Conservation (phyloP, 345 rosid genomes). For the Boechera retrofracta region DNA sequence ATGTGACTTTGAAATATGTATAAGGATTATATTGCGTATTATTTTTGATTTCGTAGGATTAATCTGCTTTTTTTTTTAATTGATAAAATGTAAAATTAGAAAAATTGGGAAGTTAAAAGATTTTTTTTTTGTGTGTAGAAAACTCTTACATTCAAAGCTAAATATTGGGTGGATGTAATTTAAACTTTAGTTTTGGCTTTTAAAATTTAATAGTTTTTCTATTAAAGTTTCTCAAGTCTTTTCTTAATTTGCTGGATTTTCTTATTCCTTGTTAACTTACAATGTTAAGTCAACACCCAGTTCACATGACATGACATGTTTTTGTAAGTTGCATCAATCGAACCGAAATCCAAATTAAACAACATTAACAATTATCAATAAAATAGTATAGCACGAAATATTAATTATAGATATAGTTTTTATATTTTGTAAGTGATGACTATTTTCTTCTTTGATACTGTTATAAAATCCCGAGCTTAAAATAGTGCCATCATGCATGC, state of each 20-base stretch:
- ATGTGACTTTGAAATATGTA: too few species aligned
- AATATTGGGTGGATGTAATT: neutral
- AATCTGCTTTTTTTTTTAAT: too few species aligned
- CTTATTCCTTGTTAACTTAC: neutral
- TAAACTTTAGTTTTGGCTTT: neutral
- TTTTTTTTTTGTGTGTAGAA: too few species aligned
- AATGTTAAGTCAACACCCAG: neutral
- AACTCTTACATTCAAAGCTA: too few species aligned
- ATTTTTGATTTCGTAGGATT: too few species aligned
- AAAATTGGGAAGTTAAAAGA: too few species aligned
- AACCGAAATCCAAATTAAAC: neutral
- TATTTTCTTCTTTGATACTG: neutral
- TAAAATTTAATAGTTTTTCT: neutral
- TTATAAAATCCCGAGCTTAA: neutral
- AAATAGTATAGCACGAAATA: too few species aligned
- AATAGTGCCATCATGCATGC: neutral
- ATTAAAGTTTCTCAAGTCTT: neutral
- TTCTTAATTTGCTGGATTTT: neutral
- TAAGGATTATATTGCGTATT: too few species aligned
- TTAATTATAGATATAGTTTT: too few species aligned
- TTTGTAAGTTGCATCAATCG: too few species aligned
- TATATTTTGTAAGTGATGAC: neutral
- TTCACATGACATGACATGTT: neutral
- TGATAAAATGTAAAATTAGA: too few species aligned
- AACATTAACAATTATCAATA: too few species aligned